Base-by-base conservation (phyloP, 441 rosid genomes). In the Erodium trifolium region DNA sequence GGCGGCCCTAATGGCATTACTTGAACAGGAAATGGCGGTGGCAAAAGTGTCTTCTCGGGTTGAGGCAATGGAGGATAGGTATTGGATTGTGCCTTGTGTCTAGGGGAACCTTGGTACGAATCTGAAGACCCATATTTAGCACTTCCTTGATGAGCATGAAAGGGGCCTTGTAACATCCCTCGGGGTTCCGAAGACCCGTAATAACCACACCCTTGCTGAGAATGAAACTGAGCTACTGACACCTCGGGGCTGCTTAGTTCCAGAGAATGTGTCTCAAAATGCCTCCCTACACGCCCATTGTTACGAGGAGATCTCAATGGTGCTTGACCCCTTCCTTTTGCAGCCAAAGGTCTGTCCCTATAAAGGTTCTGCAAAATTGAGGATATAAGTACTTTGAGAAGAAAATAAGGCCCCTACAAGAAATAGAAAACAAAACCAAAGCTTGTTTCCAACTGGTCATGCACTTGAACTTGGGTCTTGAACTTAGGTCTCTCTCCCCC, bases 301-400 rank as follows among this genome's bases (percentile, higher is more conserved):
- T 72, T 74, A 45, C 85, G 84, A 31, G 86, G 90, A 67, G 95
- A 86, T 78, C 87, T 85, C 16, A 70, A 66, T 55, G 80, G 72
- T 66, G 76, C 80, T 72, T 80, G 85, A 77, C 67, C 78, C 79
- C 86, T 83, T 73, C 83, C 87, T 76, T 87, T 81, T 39, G 77
- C 66, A 16, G 73, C 64, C 70, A 57, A 71, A 31, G 82, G 74
- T 76, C 86, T 81, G 57, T 86, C 88, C 76, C 81, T 81, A 84
- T 87, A 91, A 81, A 86, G 88, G 77, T 77, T 86, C 96, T 91
- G 96, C 88, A 84, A 70, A 74, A 81, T 76, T 65, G 64, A 59
- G 13, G 64, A 59, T 12, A 18, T 19, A 59, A 19, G 34, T 3
- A 59, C 13, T 59, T 5, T 37, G 8, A 37, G 43, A n/a, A n/a